Conservation (phyloP, 768 basidiomycete species). For the Mycena latifolia region DNA sequence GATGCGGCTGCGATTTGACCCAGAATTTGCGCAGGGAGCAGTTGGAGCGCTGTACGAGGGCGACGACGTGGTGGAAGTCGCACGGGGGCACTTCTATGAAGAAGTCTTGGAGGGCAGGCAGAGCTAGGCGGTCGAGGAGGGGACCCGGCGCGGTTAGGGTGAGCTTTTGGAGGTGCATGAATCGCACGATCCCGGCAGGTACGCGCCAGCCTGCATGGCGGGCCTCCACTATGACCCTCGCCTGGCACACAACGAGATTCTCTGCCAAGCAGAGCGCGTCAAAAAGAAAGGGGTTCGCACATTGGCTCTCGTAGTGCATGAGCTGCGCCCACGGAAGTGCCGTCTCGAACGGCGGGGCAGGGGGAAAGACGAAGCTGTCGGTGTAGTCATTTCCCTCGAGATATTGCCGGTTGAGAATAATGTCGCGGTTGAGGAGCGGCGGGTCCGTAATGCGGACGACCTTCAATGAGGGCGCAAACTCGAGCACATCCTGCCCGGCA, state of each 20-base stretch:
- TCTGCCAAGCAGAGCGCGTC: too few species aligned
- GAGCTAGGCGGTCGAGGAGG: slow-evolving; percentile 10
- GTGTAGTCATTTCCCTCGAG: too few species aligned
- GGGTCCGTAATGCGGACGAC: too few species aligned
- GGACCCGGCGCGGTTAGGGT: slow-evolving; percentile 9
- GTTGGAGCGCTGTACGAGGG: background rate
- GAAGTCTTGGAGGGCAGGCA: slow-evolving; percentile 8
- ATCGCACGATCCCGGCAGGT: slow-evolving; percentile 5
- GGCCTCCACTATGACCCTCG: slow-evolving; percentile 2
- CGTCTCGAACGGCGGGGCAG: too few species aligned
- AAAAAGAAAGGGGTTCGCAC: too few species aligned
- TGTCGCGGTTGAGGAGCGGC: too few species aligned
- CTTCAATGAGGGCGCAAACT: too few species aligned
- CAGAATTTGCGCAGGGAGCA: slow-evolving; percentile 16
- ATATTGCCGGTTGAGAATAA: too few species aligned
- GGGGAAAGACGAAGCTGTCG: too few species aligned
- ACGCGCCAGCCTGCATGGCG: background rate
- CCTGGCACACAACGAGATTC: background rate
- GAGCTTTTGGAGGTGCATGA: slow-evolving; percentile 9
- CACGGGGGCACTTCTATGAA: slow-evolving; percentile 4
- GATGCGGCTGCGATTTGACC: slow-evolving; percentile 15
- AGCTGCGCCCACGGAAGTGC: too few species aligned
- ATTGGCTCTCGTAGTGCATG: too few species aligned
- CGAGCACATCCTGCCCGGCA: too few species aligned
- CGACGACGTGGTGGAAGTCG: slow-evolving; percentile 13